Percentiles rank a stretch among this genome's conserved stretches.
Evolutionary conservation across 2,329 filamentous ascomycete species (phyloP).

Genomic region (Xylariaceae sp.): DNA sequence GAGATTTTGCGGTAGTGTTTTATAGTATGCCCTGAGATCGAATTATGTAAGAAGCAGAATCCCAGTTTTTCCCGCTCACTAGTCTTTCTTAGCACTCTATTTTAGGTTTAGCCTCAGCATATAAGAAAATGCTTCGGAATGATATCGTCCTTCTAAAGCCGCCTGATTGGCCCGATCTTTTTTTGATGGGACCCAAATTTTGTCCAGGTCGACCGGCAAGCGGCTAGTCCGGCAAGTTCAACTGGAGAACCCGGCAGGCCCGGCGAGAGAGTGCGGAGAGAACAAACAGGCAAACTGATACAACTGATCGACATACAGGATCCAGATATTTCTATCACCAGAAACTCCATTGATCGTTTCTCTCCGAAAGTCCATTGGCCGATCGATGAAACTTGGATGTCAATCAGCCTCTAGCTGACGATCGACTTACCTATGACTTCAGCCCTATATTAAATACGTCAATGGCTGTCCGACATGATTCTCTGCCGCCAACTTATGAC

Average conservation of each 20-base stretch:
- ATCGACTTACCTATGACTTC: constrained; percentile 11
- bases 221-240: no score
- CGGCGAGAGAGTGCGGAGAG: constrained; percentile 4
- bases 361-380: not conserved
- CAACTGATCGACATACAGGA: constrained; percentile 27
- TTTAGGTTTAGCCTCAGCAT: constrained; percentile 18
- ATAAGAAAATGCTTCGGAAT: constrained; percentile 30
- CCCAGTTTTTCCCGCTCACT: constrained; percentile 22
- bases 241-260: not conserved
- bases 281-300: constrained; percentile 12
- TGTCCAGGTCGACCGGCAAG: constrained; percentile 12
- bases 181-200: constrained; percentile 18
- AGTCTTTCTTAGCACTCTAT: constrained; percentile 1
- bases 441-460: constrained; percentile 1
- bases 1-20: not conserved
- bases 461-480: not conserved
- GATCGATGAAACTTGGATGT: not conserved
- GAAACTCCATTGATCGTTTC: not conserved
- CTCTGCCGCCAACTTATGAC: not conserved
- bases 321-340: constrained; percentile 14
- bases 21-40: no score
- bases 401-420: constrained; percentile 3
- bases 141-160: constrained; percentile 1
- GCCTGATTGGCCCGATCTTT: constrained; percentile 22
- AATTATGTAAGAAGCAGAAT: constrained; percentile 1